A percentile compares a stretch with the other conserved stretches of the same genome.
These are phyloP conservation scores for Vigna reflexopilosa DNA, from an alignment of 306 rosid species.

Conservation along the genomic window DNA sequence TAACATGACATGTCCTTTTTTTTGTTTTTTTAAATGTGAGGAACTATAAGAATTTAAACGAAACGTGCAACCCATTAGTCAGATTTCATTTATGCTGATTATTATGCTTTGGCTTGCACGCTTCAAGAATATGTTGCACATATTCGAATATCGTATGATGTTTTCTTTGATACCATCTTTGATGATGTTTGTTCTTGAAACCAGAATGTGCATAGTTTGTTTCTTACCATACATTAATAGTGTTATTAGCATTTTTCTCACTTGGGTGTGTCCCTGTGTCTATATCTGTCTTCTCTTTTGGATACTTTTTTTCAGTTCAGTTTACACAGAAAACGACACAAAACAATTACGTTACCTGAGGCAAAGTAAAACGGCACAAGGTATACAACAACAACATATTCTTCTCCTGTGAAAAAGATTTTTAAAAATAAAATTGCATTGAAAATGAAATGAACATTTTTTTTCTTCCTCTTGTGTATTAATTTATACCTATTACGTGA, in stretches of 20 bases:
- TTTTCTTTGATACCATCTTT: slow-evolving; percentile 27
- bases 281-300: not conserved
- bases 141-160: slow-evolving; percentile 7
- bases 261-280: not conserved
- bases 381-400: not conserved
- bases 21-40: too few species aligned
- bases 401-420: not conserved
- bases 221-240: slow-evolving; percentile 5
- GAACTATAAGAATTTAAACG: too few species aligned
- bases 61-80: slow-evolving; percentile 9
- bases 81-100: not conserved
- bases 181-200: slow-evolving; percentile 21
- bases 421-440: not conserved
- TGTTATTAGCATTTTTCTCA: slow-evolving; percentile 6
- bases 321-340: slow-evolving; percentile 33
- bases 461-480: not conserved
- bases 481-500: not conserved
- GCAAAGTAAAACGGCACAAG: not conserved
- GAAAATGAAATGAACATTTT: not conserved
- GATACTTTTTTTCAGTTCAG: not conserved
- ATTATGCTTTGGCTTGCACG: not conserved
- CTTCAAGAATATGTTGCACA: slow-evolving; percentile 28
- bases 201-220: slow-evolving; percentile 8
- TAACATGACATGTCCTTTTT: too few species aligned
- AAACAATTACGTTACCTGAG: not conserved